Evolutionary conservation across 202 grass and related monocot species (phyloP).

Genomic region (Hordeum pubiflorum): DNA sequence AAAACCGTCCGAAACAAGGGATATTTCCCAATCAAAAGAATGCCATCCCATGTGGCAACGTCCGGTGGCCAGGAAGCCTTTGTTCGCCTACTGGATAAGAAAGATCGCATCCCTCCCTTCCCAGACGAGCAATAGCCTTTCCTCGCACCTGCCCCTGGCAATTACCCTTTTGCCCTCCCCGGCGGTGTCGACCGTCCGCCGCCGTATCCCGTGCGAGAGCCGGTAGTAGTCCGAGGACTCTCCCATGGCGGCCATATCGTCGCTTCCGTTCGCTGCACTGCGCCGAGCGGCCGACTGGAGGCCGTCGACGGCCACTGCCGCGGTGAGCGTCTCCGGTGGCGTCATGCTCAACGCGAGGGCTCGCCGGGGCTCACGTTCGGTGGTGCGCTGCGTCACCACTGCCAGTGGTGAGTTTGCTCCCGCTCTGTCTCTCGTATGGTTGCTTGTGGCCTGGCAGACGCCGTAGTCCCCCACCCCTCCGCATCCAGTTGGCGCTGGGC

Average conservation of each 20-base stretch:
- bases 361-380: constrained; percentile 35
- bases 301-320: constrained; percentile 11
- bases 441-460: background rate
- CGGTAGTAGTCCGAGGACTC: background rate
- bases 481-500: background rate
- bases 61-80: constrained; percentile 17
- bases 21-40: constrained; percentile 14
- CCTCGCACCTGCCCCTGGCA: constrained; percentile 2
- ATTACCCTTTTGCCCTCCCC: constrained; percentile 37
- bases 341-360: constrained; percentile 35
- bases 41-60: constrained; percentile 20
- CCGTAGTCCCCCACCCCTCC: background rate
- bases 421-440: background rate
- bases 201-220: background rate
- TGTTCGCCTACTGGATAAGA: constrained; percentile 57
- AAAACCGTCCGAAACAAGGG: background rate
- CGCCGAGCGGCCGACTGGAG: constrained; percentile 46
- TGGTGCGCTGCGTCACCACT: constrained; percentile 65
- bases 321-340: constrained; percentile 20
- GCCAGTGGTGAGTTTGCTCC: constrained; percentile 47
- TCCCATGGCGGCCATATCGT: constrained; percentile 64
- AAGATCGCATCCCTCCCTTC: constrained; percentile 39
- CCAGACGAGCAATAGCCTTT: constrained; percentile 38
- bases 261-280: constrained; percentile 53
- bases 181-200: constrained; percentile 33